phyloP scores from a whole-genome alignment of 331 rosid species.

The Dryas integrifolia region DNA sequence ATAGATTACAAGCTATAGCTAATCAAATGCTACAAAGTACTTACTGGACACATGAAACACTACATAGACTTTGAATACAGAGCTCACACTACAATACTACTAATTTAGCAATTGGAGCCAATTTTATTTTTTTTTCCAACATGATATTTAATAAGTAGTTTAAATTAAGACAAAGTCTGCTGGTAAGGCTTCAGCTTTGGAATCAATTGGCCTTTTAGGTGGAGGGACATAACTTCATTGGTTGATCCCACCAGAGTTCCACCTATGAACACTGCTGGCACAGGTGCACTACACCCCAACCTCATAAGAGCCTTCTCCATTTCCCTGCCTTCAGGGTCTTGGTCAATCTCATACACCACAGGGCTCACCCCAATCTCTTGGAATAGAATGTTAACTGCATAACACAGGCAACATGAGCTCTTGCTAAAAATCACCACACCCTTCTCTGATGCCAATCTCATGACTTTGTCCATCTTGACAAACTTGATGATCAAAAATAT shows the following conservation, averaged over 20 bases:
- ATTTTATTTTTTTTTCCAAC: slow-evolving; percentile 48
- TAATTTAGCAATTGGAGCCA: slow-evolving; percentile 30
- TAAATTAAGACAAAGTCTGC: slow-evolving; percentile 27
- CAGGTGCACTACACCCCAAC: slow-evolving; percentile 64
- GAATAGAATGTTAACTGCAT: slow-evolving; percentile 74
- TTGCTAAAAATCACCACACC: slow-evolving; percentile 96
- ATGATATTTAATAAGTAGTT: slow-evolving; percentile 26
- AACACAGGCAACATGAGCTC: slow-evolving; percentile 88
- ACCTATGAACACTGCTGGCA: slow-evolving; percentile 92
- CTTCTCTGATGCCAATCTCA: slow-evolving; percentile 64
- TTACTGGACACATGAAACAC: slow-evolving; percentile 34
- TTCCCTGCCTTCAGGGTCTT: slow-evolving; percentile 80
- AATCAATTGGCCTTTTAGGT: slow-evolving; percentile 70
- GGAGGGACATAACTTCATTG: slow-evolving; percentile 95
- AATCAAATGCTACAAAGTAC: slow-evolving; percentile 50
- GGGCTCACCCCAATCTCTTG: slow-evolving; percentile 64
- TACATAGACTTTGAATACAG: slow-evolving; percentile 35
- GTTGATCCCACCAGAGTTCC: slow-evolving; percentile 86
- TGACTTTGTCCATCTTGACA: slow-evolving; percentile 78
- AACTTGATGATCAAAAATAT: slow-evolving; percentile 23
- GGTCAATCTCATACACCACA: slow-evolving; percentile 68
- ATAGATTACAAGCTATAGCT: slow-evolving; percentile 50
- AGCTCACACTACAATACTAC: slow-evolving; percentile 32
- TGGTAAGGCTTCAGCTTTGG: slow-evolving; percentile 53
- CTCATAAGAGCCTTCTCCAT: slow-evolving; percentile 79